Base-by-base conservation (phyloP, 345 rosid species). In the Lepidium aucheri region DNA sequence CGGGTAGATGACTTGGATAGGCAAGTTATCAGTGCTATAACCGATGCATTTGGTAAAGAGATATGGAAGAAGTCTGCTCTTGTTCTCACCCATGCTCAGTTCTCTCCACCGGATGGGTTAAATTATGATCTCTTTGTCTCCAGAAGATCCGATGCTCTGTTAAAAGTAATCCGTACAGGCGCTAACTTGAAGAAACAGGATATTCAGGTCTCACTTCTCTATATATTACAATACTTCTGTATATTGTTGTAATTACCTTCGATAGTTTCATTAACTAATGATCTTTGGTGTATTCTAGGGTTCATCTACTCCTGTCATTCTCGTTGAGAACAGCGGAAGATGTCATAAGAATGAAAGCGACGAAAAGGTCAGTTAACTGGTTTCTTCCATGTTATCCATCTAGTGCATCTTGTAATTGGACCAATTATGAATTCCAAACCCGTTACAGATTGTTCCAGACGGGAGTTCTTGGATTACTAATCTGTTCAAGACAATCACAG, bases 81-180 rank as follows among this genome's bases (percentile, higher is more conserved):
- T 70, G 95, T 90, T 53, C 95, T 90, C 63, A 87, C 90, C 8
- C 95, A 90, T 76, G 97, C 97, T 18, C 95, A 87, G 78, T 86
- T 90, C 59, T 87, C 83, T 34, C 94, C 91, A 22, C 97, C 97
- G 1, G 97, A 90, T 43, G 90, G 81, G 49, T 64, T 90, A 69
- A 82, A 66, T 7, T 87, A 85, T 70, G 91, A 87, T 59, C 78
- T 74, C 41, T 90, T 87, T 73, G 77, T 75, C 68, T 66, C 81
- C 24, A 83, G 77, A 79, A 80, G 97, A 77, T 84, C 91, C 1
- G 90, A 87, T 51, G 86, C 90, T 67, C 86, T 87, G 50, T 70
- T 87, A 14, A 84, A 79, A 67, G 74, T 81, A 17, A 78, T 90
- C 74, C 67, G 69, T 35, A 40, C 68, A 10, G 94, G 91, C 59